These are phyloP conservation scores for Calonectria pteridis DNA, from an alignment of 2,329 filamentous ascomycete species.

Conservation along the genomic window DNA sequence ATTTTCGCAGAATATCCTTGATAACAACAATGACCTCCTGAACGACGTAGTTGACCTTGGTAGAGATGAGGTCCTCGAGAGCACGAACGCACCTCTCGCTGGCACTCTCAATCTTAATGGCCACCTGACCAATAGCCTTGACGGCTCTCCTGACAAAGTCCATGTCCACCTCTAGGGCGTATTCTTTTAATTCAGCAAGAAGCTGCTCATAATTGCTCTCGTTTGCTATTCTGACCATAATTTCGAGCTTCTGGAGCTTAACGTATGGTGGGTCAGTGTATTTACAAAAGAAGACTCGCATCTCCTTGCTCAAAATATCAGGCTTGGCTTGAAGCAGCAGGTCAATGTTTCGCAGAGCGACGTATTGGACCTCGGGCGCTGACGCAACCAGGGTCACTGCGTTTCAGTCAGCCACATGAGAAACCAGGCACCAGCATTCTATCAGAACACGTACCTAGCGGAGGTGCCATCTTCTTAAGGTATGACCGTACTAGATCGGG, in stretches of 20 bases:
- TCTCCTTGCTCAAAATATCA: constrained; percentile 95
- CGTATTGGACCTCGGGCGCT: constrained; percentile 96
- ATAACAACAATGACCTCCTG: constrained; percentile 99
- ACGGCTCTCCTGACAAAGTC: constrained; percentile 96
- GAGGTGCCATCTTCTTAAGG: constrained; percentile 98
- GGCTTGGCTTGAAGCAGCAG: constrained; percentile 95
- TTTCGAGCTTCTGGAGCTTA: constrained; percentile 97
- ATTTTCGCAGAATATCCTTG: constrained; percentile 98
- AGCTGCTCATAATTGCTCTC: constrained; percentile 97
- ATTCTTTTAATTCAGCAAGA: constrained; percentile 94
- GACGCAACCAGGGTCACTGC: constrained; percentile 95
- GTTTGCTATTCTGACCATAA: constrained; percentile 99
- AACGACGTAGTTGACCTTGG: constrained; percentile 98
- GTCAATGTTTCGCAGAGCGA: constrained; percentile 95
- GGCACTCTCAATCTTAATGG: constrained; percentile 96
- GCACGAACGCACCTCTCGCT: constrained; percentile 97
- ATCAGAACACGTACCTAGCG: constrained; percentile 74
- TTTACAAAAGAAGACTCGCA: constrained; percentile 99
- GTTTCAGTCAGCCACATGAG: background rate
- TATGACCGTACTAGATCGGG: constrained; percentile 86
- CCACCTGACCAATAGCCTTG: constrained; percentile 96
- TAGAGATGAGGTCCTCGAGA: constrained; percentile 92
- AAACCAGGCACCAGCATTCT: background rate
- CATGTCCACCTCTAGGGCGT: constrained; percentile 98
- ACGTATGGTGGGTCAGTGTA: constrained; percentile 99